Base-by-base conservation (phyloP, 805 yeast genomes). In the Saturnispora besseyi region DNA sequence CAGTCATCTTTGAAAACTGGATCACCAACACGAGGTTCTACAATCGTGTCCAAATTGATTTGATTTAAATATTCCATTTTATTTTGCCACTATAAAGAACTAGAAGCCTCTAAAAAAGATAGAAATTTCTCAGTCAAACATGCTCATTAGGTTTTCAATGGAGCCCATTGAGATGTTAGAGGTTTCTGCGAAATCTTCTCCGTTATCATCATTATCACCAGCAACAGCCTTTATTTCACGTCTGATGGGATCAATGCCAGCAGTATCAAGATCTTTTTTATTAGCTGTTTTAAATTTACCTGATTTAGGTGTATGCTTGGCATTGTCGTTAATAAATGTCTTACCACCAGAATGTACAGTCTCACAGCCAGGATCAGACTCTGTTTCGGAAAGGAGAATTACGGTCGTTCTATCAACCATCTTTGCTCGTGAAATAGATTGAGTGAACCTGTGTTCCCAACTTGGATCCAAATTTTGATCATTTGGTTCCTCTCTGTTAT, bases 1-100 rank as follows among this genome's bases (percentile, higher is more conserved):
- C 97, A 90, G 56, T 89, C 96, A 68, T 91, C 97, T 61, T 87
- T 90, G 59, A 79, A 82, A 15, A 90, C 78, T 2, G 73, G 69
- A 24, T 65, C 53, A 3, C 69, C 66, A 30, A 68, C 49, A 3
- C 56, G 49, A 4, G 70, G 70, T 4, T 58, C 51, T 5, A 41
- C 34, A 10, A 65, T 41, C 1, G 44, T 34, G 7, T 40, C 10
- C n/a, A 55, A 34, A 36, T 59, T 57, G 6, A 60, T 22, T 2
- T 29, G 32, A 9, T 50, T 45, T 7, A 61, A 44, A 24, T 59
- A 56, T 5, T 61, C 58, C 41, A 56, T 34, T 7, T 53, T 55
- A 22, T 11, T 42, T 48, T 31, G 51, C 44, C 47, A 44, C 47
- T 36, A 18, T 12, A 28, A 22, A 15, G 9, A 42, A 8, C 13